Evolutionary conservation across 1,284 basidiomycete genomes (phyloP), one percentile per base, ranked within the genome.

Genomic region (Ustanciosporium gigantosporum): DNA sequence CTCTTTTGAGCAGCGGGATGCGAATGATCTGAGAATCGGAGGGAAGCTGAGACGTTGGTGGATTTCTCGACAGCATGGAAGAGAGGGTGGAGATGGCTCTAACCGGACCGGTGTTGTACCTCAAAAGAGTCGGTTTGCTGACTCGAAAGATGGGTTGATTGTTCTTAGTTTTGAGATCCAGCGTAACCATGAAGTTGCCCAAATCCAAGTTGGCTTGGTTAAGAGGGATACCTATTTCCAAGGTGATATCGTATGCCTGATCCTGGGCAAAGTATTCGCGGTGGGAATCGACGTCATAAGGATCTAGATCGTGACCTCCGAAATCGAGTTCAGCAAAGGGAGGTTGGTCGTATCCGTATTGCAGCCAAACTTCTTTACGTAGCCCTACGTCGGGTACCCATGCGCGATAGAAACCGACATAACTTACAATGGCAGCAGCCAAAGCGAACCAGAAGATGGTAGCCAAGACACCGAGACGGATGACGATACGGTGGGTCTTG

Each of bases 351-450:
- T 57, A 45, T 16, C 70, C 70, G 31, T 75, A 70, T 35, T 75
- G 66, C 21, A 77, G 51, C 60, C 64, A 70, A 11, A 77, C 58
- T n/a, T 68, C 60, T 32, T 71, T 66, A 5, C 59, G 29, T 4
- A 70, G 37, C 4, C 70, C 62, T 4, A 70, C 62, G 17, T 70
- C 53, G 4, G 75, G 75, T 8, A 76, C 72, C 74, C 75, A 77
- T 4, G 68, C 67, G 25, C 73, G 48, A 39, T 76, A 76, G 50
- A 77, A 77, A 14, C 72, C 73, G 23, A 70, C 46, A 36, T 76
- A 77, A 29, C 69, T 72, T 17, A 69, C 17, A 13, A 77, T 39
- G 5, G 75, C 74, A 14, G 68, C 42, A 1, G 45, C 56, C 1
- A 77, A 42, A 4, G 68, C 68, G 9, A 67, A 29, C 52, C 58